Evolutionary conservation across 2,329 filamentous ascomycete genomes (phyloP).

Genomic region (Ascochyta koolunga): DNA sequence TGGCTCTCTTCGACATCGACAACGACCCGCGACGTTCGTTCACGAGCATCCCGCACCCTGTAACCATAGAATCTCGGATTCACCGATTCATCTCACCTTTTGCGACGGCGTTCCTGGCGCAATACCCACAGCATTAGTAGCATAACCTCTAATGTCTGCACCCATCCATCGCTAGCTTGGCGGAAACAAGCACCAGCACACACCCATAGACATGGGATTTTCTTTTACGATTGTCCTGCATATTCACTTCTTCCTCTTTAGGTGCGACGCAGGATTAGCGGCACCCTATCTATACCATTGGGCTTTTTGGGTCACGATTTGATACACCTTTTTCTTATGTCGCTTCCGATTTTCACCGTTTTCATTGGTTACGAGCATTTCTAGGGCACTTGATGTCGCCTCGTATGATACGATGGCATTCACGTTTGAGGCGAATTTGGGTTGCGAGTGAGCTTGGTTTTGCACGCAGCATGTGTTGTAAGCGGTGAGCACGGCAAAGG

Average conservation of each 20-base stretch:
- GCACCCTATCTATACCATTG: slow-evolving; percentile 44
- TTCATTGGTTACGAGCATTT: slow-evolving; percentile 36
- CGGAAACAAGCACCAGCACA: slow-evolving; percentile 22
- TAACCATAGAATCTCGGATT: slow-evolving; percentile 41
- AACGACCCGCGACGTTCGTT: slow-evolving; percentile 28
- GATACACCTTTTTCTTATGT: slow-evolving; percentile 39
- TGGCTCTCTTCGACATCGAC: slow-evolving; percentile 13
- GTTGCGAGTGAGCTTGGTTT: slow-evolving; percentile 15
- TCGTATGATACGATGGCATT: slow-evolving; percentile 26
- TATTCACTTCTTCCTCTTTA: slow-evolving; percentile 27
- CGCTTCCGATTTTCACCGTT: slow-evolving; percentile 10
- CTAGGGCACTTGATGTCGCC: slow-evolving; percentile 15
- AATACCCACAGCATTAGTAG: slow-evolving; percentile 34
- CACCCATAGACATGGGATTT: slow-evolving; percentile 8
- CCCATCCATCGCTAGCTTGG: slow-evolving; percentile 36
- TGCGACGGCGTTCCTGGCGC: slow-evolving; percentile 45
- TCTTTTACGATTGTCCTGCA: slow-evolving; percentile 21
- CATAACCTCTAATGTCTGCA: slow-evolving; percentile 45
- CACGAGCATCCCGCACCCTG: slow-evolving; percentile 32
- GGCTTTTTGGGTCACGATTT: slow-evolving; percentile 32
- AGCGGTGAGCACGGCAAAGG: slow-evolving; percentile 24
- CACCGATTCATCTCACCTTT: slow-evolving; percentile 29
- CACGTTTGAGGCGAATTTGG: slow-evolving; percentile 12
- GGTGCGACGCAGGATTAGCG: slow-evolving; percentile 27
- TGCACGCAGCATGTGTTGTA: slow-evolving; percentile 23